Evolutionary conservation across 176 grass and related monocot species (phyloP), one percentile per base, ranked within the genome.

Genomic region (Miscanthus lutarioriparius): DNA sequence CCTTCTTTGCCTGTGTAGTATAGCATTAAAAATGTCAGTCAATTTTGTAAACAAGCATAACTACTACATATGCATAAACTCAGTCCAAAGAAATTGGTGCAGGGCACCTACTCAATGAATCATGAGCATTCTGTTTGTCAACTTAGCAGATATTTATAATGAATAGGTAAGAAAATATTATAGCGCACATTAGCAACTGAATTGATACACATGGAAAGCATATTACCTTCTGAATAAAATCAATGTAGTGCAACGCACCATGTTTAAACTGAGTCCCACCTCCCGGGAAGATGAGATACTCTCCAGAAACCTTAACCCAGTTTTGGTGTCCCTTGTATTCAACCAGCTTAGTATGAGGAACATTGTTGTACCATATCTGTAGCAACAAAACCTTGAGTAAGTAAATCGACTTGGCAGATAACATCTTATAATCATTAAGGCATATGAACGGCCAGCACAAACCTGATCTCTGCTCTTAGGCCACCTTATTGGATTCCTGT

Each of bases 231-330:
- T 92, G 78, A 80, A 97, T 94, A 76, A 92, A 86, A 81, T 97
- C 95, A 35, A 97, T 94, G 86, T 97, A 94, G 73, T 89, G 92
- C 37, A 90, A 67, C 36, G 91, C 95, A 32, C 92, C 95, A 48
- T 88, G 78, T 63, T 94, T 97, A 88, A 97, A 94, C 43, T 97
- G 95, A 62, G 95, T 97, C 41, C 95, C 95, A 8, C 92, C 95
- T 67, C 95, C 92, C 0, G 92, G 92, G 48, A 97, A 97, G 19
- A 62, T 86, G 9, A 97, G 90, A 51, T 91, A 83, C 37, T 94
- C 95, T 44, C 95, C 92, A 26, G 92, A 89, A 56, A 94, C 82
- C 59, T 94, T 94, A 17, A 94, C 64, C 95, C 95, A 94, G 69
- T 97, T 97, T 65, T 97, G 95, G 62, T 94, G 92, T 17, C 95